Conservation (phyloP, 805 yeast genomes). For the Wickerhamomyces rabaulensis region DNA sequence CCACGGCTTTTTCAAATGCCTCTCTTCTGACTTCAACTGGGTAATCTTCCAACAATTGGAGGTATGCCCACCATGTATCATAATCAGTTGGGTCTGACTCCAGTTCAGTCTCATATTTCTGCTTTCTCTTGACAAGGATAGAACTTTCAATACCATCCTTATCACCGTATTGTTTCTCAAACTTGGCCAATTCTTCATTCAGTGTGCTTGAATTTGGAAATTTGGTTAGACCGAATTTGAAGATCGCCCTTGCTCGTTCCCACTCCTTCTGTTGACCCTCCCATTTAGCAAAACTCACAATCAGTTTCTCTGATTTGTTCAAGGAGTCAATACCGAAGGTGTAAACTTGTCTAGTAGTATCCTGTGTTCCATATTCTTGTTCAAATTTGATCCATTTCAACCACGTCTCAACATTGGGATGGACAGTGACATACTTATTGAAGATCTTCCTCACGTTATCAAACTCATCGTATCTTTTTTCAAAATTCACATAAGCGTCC, state of each 20-base stretch:
- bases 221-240: conserved; percentile 41
- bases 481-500: conserved; percentile 71
- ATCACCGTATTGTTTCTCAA: conserved; percentile 64
- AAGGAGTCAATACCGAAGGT: conserved; percentile 60
- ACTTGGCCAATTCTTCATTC: conserved; percentile 42
- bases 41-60: conserved; percentile 44
- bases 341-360: conserved; percentile 55
- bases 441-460: conserved; percentile 56
- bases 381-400: conserved; percentile 72
- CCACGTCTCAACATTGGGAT: conserved; percentile 61
- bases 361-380: conserved; percentile 40
- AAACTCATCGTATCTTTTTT: conserved; percentile 55
- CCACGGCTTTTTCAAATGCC: conserved; percentile 41
- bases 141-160: conserved; percentile 47
- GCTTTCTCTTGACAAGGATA: conserved; percentile 47
- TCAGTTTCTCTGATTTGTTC: conserved; percentile 28
- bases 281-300: conserved; percentile 62
- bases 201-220: conserved; percentile 35
- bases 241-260: conserved; percentile 60
- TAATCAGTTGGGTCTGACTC: conserved; percentile 47
- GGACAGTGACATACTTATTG: conserved; percentile 47
- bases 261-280: conserved; percentile 56
- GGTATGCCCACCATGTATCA: conserved; percentile 80
- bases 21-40: conserved; percentile 27
- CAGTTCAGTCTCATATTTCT: conserved; percentile 47